phyloP scores from a whole-genome alignment of 163 green algal genomes.

The Scenedesmus sp. region DNA sequence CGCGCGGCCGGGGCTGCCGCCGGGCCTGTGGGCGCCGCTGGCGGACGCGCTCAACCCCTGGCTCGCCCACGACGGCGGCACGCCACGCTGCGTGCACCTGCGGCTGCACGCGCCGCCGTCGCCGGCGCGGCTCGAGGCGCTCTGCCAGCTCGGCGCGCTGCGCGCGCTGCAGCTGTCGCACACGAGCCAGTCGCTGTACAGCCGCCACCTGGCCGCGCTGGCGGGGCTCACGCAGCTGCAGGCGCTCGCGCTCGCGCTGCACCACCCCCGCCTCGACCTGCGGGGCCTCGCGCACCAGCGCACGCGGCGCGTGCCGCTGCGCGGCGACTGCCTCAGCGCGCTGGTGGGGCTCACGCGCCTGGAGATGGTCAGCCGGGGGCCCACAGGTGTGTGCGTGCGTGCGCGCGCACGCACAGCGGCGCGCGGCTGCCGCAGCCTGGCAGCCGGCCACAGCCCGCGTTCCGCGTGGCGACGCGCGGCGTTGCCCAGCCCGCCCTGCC shows the following conservation, averaged over 20 bases:
- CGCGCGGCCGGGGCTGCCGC: conserved; percentile 2
- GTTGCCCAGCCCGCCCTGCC: too few relatives aligned
- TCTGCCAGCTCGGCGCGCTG: conserved; percentile 20
- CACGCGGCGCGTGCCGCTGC: neutral
- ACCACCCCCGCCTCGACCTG: conserved; percentile 17
- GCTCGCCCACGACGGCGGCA: conserved; percentile 2
- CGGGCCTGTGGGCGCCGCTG: conserved; percentile 25
- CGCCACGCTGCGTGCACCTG: conserved; percentile 3
- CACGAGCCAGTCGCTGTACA: conserved; percentile 29
- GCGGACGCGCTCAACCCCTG: conserved; percentile 46
- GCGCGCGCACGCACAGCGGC: too few relatives aligned
- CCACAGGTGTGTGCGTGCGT: conserved; percentile 17
- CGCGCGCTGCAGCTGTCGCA: conserved; percentile 21
- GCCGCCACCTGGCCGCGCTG: conserved; percentile 28
- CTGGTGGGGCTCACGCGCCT: conserved; percentile 4
- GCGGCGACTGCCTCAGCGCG: conserved; percentile 33
- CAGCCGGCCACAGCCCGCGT: too few relatives aligned
- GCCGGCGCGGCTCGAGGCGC: conserved; percentile 36
- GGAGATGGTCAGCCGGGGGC: conserved; percentile 13
- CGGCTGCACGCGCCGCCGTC: conserved; percentile 47
- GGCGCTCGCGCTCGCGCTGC: conserved; percentile 24
- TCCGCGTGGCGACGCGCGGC: too few relatives aligned
- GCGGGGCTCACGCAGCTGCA: conserved; percentile 18
- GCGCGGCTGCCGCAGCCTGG: too few relatives aligned
- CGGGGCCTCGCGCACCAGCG: conserved; percentile 29